A percentile compares a stretch with the other conserved stretches of the same genome.
phyloP scores from a whole-genome alignment of 2,329 filamentous ascomycete genomes.

The Basipetospora sp. region DNA sequence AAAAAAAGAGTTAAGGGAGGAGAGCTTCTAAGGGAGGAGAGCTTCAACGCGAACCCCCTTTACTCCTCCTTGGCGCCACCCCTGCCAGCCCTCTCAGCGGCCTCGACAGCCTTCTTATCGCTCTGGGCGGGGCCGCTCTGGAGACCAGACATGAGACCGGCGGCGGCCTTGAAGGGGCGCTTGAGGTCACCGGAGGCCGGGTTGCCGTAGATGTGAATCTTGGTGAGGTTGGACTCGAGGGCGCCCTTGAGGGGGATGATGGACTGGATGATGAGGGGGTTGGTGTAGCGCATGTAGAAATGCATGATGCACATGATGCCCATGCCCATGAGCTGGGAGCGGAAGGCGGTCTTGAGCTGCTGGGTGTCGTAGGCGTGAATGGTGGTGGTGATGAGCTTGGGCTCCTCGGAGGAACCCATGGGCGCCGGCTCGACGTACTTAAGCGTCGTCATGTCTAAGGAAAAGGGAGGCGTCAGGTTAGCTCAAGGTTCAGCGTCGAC shows the following conservation, averaged over 20 bases:
- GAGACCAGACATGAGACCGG: constrained; percentile 69
- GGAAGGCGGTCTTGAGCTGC: constrained; percentile 72
- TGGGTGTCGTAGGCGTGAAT: constrained; percentile 84
- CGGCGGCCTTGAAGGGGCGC: constrained; percentile 81
- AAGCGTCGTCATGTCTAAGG: constrained; percentile 78
- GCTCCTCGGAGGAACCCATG: constrained; percentile 85
- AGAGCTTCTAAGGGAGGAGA: too few species aligned
- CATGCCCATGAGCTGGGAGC: constrained; percentile 85
- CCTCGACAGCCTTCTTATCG: constrained; percentile 79
- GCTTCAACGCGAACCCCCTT: too few species aligned
- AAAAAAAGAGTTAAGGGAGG: neutral
- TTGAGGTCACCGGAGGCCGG: constrained; percentile 81
- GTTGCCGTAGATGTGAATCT: constrained; percentile 83
- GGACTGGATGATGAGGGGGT: constrained; percentile 94
- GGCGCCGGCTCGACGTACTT: constrained; percentile 96
- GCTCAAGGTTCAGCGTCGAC: too few species aligned
- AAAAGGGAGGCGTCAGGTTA: constrained; percentile 4
- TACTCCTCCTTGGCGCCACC: constrained; percentile 62
- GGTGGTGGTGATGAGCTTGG: constrained; percentile 91
- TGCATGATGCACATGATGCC: constrained; percentile 99
- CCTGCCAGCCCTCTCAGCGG: constrained; percentile 59
- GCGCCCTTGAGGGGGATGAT: constrained; percentile 95
- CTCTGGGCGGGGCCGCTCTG: constrained; percentile 65
- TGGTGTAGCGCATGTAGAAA: constrained; percentile 98
- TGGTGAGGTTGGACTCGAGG: constrained; percentile 87